Conservation (phyloP, 192 early-diverging fungal species). For the Coemansia sp. region DNA sequence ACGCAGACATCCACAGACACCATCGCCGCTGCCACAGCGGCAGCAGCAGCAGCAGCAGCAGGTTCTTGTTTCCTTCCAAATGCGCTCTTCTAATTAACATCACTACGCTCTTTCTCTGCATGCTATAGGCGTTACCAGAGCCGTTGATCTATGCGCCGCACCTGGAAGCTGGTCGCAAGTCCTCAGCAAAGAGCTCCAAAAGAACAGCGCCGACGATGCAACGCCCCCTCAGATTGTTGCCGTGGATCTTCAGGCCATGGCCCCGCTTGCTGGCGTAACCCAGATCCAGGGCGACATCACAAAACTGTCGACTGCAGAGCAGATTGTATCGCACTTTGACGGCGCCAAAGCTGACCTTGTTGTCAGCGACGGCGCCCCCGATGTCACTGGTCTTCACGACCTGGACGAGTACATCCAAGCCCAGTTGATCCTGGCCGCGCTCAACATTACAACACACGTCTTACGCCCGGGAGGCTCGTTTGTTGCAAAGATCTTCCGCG, state of each 20-base stretch:
- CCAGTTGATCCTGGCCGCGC: constrained; percentile 88
- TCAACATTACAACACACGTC: constrained; percentile 96
- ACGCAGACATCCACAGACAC: no score
- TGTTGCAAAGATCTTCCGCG: constrained; percentile 97
- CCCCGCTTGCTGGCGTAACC: constrained; percentile 87
- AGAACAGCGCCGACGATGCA: constrained; percentile 34
- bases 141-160: constrained; percentile 96
- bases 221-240: constrained; percentile 76
- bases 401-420: constrained; percentile 99
- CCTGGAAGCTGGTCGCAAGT: constrained; percentile 99
- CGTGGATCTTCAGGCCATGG: constrained; percentile 96
- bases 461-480: constrained; percentile 88
- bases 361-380: constrained; percentile 94
- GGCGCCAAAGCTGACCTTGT: constrained; percentile 88
- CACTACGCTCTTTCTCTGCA: no score
- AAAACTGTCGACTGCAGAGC: constrained; percentile 85
- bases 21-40: no score
- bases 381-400: constrained; percentile 96
- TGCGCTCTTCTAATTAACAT: no score
- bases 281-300: constrained; percentile 98
- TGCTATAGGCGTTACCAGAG: constrained; percentile 66
- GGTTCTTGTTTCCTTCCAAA: background rate
- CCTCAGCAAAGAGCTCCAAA: constrained; percentile 60
- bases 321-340: constrained; percentile 87
- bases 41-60: constrained; percentile 4